These are phyloP conservation scores for Grosmannia huntii DNA, from an alignment of 2,329 filamentous ascomycete species.

Conservation along the genomic window DNA sequence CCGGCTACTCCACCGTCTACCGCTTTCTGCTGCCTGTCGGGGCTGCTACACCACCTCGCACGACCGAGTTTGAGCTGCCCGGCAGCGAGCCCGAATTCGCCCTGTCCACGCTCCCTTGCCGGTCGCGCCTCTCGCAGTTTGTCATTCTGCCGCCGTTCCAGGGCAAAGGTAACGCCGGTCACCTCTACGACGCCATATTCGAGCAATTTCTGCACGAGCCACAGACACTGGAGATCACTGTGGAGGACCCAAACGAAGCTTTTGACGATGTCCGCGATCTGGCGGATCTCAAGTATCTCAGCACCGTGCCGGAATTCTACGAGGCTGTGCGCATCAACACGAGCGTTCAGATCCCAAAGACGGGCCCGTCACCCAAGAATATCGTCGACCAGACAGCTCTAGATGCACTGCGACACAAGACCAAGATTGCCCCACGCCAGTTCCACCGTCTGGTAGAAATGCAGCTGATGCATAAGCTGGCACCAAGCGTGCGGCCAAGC, in stretches of 20 bases:
- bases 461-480: slow-evolving; percentile 52
- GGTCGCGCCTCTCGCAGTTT: slow-evolving; percentile 86
- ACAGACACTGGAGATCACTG: slow-evolving; percentile 69
- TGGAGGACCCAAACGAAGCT: slow-evolving; percentile 84
- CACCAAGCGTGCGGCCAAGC: slow-evolving; percentile 41
- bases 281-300: slow-evolving; percentile 56
- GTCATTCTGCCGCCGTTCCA: slow-evolving; percentile 83
- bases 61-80: slow-evolving; percentile 24
- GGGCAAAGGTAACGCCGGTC: slow-evolving; percentile 61
- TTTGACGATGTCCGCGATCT: slow-evolving; percentile 72
- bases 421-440: slow-evolving; percentile 66
- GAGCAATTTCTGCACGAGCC: slow-evolving; percentile 51
- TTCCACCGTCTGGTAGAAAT: slow-evolving; percentile 66
- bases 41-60: slow-evolving; percentile 28
- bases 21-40: slow-evolving; percentile 68
- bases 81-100: slow-evolving; percentile 14
- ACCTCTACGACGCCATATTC: slow-evolving; percentile 74
- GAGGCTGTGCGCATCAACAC: slow-evolving; percentile 41
- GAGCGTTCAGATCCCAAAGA: slow-evolving; percentile 32
- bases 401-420: slow-evolving; percentile 41
- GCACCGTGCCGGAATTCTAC: slow-evolving; percentile 41
- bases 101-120: slow-evolving; percentile 55
- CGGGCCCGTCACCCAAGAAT: slow-evolving; percentile 31
- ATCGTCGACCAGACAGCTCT: slow-evolving; percentile 47
- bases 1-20: slow-evolving; percentile 85